Conservation (phyloP, 441 rosid species). For the Bruguiera hainesii region DNA sequence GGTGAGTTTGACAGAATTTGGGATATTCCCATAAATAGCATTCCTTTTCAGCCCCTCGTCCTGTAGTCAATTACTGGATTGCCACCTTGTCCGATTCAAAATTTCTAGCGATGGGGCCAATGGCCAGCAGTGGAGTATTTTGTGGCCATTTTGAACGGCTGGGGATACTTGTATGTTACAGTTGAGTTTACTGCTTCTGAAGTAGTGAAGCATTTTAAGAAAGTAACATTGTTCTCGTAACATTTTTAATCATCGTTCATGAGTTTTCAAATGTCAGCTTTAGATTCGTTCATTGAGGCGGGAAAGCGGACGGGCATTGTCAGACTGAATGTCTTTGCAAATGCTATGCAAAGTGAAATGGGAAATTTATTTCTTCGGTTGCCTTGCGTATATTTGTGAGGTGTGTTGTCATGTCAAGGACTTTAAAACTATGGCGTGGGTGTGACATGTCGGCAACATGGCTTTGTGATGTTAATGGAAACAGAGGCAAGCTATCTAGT, state of each 20-base stretch:
- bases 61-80: too few species aligned
- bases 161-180: too few species aligned
- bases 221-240: too few species aligned
- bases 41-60: background rate
- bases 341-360: conserved; percentile 6
- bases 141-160: too few species aligned
- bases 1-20: background rate
- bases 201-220: too few species aligned
- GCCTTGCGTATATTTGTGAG: background rate
- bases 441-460: background rate
- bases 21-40: background rate
- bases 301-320: conserved; percentile 7
- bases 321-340: conserved; percentile 24
- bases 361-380: background rate
- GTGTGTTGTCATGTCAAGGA: conserved; percentile 18
- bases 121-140: too few species aligned
- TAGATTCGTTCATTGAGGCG: too few species aligned
- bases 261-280: too few species aligned
- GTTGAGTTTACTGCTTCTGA: too few species aligned
- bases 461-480: background rate
- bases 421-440: conserved; percentile 6
- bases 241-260: too few species aligned
- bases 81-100: too few species aligned
- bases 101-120: too few species aligned
- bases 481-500: background rate